phyloP scores from a whole-genome alignment of 2,329 filamentous ascomycete genomes.

The Fusarium sp. region DNA sequence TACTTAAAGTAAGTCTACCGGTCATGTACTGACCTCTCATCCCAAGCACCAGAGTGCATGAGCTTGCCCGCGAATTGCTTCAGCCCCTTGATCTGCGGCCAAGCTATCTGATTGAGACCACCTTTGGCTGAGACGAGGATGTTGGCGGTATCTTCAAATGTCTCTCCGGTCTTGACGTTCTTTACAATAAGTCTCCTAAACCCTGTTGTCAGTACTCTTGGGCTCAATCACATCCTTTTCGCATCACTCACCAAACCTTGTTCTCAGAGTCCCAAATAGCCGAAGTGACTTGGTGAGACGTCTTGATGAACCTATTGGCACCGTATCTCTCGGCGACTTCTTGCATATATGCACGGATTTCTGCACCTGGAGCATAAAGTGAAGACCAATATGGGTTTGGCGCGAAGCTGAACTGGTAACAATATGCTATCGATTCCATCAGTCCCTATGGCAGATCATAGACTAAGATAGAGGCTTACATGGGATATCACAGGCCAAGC shows the following conservation, averaged over 20 bases:
- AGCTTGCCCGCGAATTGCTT: background rate
- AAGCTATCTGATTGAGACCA: background rate
- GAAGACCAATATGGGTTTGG: background rate
- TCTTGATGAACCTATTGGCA: background rate
- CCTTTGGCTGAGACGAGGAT: background rate
- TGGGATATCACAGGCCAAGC: background rate
- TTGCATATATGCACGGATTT: background rate
- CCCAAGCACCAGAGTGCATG: background rate
- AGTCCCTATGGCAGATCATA: background rate
- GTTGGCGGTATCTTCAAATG: background rate
- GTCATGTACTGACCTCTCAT: background rate
- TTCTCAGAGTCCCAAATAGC: background rate
- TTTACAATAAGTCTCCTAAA: background rate
- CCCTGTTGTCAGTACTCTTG: background rate
- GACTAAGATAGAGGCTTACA: background rate
- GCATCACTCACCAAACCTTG: background rate
- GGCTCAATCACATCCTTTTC: rapidly evolving
- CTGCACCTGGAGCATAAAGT: background rate
- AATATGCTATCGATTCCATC: background rate
- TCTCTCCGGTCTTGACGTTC: background rate
- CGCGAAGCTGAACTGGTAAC: background rate
- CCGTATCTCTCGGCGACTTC: background rate
- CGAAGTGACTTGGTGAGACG: background rate
- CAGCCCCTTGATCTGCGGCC: background rate
- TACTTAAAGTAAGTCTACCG: rapidly evolving